Conservation (phyloP, 306 rosid species). For the Trifolium repens region DNA sequence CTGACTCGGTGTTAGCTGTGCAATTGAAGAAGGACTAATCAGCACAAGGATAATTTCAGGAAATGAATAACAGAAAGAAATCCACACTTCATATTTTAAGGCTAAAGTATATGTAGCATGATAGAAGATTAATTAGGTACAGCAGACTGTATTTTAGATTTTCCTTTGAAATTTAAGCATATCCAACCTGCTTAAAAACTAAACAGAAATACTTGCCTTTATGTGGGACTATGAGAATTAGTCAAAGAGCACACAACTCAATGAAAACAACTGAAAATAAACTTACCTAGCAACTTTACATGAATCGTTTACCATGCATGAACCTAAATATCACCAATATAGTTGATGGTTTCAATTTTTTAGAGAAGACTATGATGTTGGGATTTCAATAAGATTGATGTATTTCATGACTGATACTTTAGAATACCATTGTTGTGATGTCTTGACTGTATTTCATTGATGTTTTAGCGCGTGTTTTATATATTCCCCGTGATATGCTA, state of each 20-base stretch:
- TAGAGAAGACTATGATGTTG: not conserved
- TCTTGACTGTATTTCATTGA: not conserved
- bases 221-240: not conserved
- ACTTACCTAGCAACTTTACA: not conserved
- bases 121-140: constrained; percentile 9
- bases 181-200: not conserved
- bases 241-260: not conserved
- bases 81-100: constrained; percentile 54
- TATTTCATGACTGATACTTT: not conserved
- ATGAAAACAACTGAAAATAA: constrained; percentile 5
- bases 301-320: not conserved
- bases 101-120: constrained; percentile 22
- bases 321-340: not conserved
- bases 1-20: constrained; percentile 58
- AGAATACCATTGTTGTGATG: constrained; percentile 17
- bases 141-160: constrained; percentile 6
- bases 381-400: not conserved
- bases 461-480: not conserved
- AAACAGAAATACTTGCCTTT: not conserved
- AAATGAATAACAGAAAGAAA: constrained; percentile 48
- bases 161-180: not conserved
- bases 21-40: constrained; percentile 49
- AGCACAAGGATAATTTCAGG: constrained; percentile 47
- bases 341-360: not conserved
- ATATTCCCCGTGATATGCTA: not conserved